Base-by-base conservation (phyloP, 257 asterid genomes). In the Rauvolfia tetraphylla region DNA sequence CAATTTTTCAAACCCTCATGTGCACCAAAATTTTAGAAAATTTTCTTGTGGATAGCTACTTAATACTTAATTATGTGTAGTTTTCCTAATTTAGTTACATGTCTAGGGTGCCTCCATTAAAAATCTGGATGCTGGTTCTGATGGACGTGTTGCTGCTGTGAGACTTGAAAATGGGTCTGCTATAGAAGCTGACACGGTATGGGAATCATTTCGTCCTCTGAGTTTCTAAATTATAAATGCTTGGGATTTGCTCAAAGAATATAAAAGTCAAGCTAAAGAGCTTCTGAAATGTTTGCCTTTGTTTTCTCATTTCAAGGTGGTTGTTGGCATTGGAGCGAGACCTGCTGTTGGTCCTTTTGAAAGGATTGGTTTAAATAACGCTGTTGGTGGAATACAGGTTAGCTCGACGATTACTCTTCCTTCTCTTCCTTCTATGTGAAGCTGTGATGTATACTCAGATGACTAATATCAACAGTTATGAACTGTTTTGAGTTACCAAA, bases 301-400 rank as follows among this genome's bases (percentile, higher is more conserved):
- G 39, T 62, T 42, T 72, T 58, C 53, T 70, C 74, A 33, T 86
- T 81, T 72, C 29, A 90, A 94, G 98, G 97, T 94, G 39, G 93
- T 94, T 13, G 67, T 94, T 76, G 98, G 98, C 54, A 89, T 94
- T 85, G 98, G 98, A 80, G 98, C 96, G 25, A 94, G 88, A 77
- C 98, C 98, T 70, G 95, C 90, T 49, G 87, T 89, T 77, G 76
- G 90, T 79, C 98, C 96, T 62, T 94, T 94, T 54, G 96, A 94
- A 79, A 82, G 74, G n/a, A 85, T 92, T 67, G 98, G 96, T 56
- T 78, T 94, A 79, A 86, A 83, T 83, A 86, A 81, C 36, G 74
- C 77, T n/a, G 90, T 92, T 70, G 98, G 98, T 67, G 98, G 98
- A 72, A 86, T 94, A 83, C 89, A 92, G 97, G 97, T 91, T 75